Evolutionary conservation across 495 filamentous ascomycete genomes (phyloP).

Genomic region (Aspergillus cristatus): DNA sequence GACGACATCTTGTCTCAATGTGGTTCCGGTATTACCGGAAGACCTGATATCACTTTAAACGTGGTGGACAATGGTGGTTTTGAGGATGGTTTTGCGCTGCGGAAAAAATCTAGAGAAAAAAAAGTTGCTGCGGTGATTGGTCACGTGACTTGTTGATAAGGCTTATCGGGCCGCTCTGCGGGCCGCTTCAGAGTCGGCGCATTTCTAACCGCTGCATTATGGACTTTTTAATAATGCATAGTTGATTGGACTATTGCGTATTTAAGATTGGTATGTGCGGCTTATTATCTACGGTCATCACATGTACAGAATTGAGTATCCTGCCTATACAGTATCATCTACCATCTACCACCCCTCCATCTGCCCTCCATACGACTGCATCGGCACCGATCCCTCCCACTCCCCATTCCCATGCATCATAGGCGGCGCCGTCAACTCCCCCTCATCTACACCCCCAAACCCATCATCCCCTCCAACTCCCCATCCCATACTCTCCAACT

Average conservation of each 20-base stretch:
- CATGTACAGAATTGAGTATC: too few species aligned
- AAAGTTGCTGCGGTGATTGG: slow-evolving; percentile 18
- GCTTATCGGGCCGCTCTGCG: slow-evolving; percentile 2
- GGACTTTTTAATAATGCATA: too few species aligned
- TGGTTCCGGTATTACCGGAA: slow-evolving; percentile 1
- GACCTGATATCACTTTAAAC: slow-evolving; percentile 10
- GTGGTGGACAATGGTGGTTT: slow-evolving; percentile 5
- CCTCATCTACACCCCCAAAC: too few species aligned
- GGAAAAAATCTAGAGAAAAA: slow-evolving; percentile 18
- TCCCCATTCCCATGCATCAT: slow-evolving; percentile 30
- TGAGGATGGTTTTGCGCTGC: not conserved
- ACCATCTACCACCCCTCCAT: slow-evolving; percentile 37
- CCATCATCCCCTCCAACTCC: slow-evolving; percentile 27
- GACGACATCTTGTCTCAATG: slow-evolving; percentile 50
- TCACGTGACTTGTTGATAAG: slow-evolving; percentile 33
- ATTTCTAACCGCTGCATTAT: too few species aligned
- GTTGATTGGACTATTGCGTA: too few species aligned
- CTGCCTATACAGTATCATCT: too few species aligned
- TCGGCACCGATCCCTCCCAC: slow-evolving; percentile 30
- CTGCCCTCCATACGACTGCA: too few species aligned
- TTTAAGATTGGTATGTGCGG: too few species aligned
- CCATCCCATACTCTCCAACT: slow-evolving; percentile 77
- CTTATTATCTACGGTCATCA: too few species aligned
- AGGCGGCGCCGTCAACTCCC: slow-evolving; percentile 15
- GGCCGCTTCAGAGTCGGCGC: too few species aligned